Base-by-base conservation (phyloP, 2,329 filamentous ascomycete genomes). In the Monosporascus sp. region DNA sequence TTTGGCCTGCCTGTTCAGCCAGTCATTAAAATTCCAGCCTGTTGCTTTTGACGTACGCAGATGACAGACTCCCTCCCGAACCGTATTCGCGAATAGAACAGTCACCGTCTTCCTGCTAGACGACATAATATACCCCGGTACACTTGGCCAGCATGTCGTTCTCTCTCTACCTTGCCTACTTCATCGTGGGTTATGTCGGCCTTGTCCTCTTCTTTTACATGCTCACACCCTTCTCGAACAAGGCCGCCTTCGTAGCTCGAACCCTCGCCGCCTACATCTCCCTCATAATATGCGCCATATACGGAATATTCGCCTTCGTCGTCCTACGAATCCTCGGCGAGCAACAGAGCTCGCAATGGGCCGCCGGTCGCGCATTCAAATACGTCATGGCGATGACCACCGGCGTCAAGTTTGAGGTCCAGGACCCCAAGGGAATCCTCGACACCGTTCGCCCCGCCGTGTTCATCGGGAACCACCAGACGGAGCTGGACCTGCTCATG, bases 401-500 rank as follows among this genome's bases (percentile, higher is more conserved):
- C 1, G 93, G 93, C 55, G 79, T 97, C 48, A 81, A 78, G 54
- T 97, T 97, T 68, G 78, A 82, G 56, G 73, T 96, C 48, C 80
- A 87, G 45, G 90, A 92, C 69, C 76, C 83, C 39, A 68, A 83
- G 55, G 72, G 84, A 59, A 68, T 85, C 61, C 81, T 92, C 54
- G 74, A 75, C 47, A 85, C 77, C 9, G 77, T 77, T 27, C 83
- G 93, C 49, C 94, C 94, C 1, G 92, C 90, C 53, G 88, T 99
- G 53, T 92, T 99, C 65, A 79, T 99, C 61, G 89, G 88, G 41
- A 97, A 97, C 73, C 94, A 99, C 75, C 94, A 99, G 79, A 90
- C 89, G 22, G 94, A 97, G 74, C 83, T 99, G 60, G 94, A 99
- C 68, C 89, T 99, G 41, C 80, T 96, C 55, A 88, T 97, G 83